phyloP scores from a whole-genome alignment of 1,284 basidiomycete species.

The Schizophyllum commune region DNA sequence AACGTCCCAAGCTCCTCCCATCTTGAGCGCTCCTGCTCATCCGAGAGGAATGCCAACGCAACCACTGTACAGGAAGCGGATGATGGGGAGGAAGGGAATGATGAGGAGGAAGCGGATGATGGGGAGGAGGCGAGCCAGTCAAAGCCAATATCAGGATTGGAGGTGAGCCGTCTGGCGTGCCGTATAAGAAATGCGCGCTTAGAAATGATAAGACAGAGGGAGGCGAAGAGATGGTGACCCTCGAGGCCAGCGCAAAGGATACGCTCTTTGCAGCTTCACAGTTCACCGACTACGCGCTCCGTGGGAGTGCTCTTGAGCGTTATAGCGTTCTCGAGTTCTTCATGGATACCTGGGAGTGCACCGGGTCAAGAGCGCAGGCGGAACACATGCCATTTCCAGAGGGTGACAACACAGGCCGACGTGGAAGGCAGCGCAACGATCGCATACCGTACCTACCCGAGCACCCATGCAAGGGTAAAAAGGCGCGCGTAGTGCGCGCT shows the following conservation, averaged over 20 bases:
- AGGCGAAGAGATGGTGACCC: not conserved
- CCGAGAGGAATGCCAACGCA: no score
- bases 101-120: no score
- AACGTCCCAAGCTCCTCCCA: no score
- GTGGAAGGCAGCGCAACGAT: not conserved
- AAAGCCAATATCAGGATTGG: no score
- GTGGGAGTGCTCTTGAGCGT: not conserved
- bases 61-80: no score
- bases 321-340: not conserved
- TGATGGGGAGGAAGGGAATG: no score
- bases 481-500: not conserved
- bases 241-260: not conserved
- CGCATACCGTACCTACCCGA: not conserved
- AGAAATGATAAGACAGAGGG: no score
- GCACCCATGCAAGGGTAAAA: not conserved
- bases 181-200: no score
- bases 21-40: no score
- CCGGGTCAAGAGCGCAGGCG: not conserved
- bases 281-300: not conserved
- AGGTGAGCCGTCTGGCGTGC: no score
- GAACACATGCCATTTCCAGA: not conserved
- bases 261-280: not conserved
- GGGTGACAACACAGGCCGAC: not conserved
- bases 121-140: no score
- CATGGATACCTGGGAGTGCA: not conserved